These are phyloP conservation scores for Glarea lozoyensis DNA, from an alignment of 495 filamentous ascomycete genomes.

Conservation along the genomic window DNA sequence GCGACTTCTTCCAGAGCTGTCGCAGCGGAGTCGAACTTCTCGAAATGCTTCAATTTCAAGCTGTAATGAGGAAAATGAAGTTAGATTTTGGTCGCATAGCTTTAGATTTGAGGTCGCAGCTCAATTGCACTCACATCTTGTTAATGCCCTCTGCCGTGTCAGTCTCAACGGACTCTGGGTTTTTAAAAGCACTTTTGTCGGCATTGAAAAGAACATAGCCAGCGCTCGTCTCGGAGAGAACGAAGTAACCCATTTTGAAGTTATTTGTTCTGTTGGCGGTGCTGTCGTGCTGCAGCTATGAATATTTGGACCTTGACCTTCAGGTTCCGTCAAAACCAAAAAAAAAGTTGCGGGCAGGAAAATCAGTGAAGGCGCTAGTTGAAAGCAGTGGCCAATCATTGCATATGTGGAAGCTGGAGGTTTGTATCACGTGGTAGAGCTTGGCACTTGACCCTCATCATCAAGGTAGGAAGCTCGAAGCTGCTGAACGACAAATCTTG, in stretches of 20 bases:
- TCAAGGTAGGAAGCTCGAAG: no score
- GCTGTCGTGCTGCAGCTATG: conserved; percentile 7
- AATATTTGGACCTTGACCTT: conserved; percentile 8
- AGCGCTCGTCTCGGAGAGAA: conserved; percentile 86
- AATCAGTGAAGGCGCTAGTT: conserved; percentile 5
- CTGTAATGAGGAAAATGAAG: conserved; percentile 35
- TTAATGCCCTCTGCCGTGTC: conserved; percentile 76
- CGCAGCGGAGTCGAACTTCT: conserved; percentile 90
- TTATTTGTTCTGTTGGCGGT: background rate
- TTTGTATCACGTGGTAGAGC: conserved; percentile 5
- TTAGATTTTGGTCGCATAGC: conserved; percentile 2
- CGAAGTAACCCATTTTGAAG: conserved; percentile 65
- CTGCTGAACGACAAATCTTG: no score
- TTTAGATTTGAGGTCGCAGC: background rate
- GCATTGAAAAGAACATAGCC: conserved; percentile 98
- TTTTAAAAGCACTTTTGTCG: conserved; percentile 94
- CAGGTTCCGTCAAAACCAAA: conserved; percentile 9
- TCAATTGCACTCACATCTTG: conserved; percentile 59
- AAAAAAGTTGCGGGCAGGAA: conserved; percentile 14
- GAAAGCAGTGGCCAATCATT: background rate
- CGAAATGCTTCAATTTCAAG: conserved; percentile 90
- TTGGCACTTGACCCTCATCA: no score
- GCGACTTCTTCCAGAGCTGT: conserved; percentile 81
- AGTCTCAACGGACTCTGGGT: conserved; percentile 64
- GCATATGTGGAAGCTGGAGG: no score